These are phyloP conservation scores for Akanthomyces uredinophilus DNA, from an alignment of 2,329 filamentous ascomycete species.

Conservation along the genomic window DNA sequence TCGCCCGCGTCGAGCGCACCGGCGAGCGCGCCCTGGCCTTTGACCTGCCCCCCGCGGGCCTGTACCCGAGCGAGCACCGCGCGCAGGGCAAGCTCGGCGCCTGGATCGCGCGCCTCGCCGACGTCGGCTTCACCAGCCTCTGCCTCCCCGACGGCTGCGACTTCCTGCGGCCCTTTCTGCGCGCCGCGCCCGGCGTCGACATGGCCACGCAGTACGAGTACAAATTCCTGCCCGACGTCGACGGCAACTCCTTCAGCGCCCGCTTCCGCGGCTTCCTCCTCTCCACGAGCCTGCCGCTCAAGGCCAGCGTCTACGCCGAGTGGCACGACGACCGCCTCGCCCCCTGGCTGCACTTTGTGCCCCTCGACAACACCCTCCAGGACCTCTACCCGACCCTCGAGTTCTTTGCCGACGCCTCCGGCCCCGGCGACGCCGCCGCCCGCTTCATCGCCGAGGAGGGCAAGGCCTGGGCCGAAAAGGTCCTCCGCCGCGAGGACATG, in stretches of 20 bases:
- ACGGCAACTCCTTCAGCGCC: constrained; percentile 62
- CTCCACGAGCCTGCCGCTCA: constrained; percentile 62
- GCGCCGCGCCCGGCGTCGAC: constrained; percentile 27
- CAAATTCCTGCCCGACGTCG: constrained; percentile 66
- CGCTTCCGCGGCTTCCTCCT: constrained; percentile 60
- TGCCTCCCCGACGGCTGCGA: constrained; percentile 35
- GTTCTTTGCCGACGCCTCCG: constrained; percentile 54
- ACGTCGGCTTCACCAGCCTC: constrained; percentile 40
- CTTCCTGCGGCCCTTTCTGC: constrained; percentile 35
- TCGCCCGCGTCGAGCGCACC: constrained; percentile 41
- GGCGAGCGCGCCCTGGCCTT: constrained; percentile 41
- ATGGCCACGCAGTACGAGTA: constrained; percentile 47
- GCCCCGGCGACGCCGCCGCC: constrained; percentile 49
- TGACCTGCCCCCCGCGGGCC: constrained; percentile 36
- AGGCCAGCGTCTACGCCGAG: constrained; percentile 66
- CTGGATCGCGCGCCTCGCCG: constrained; percentile 36
- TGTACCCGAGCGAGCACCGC: constrained; percentile 39
- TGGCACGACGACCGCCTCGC: constrained; percentile 68
- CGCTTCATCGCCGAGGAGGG: constrained; percentile 54
- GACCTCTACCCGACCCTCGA: constrained; percentile 62
- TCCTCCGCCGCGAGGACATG: constrained; percentile 62
- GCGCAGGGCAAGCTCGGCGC: constrained; percentile 32
- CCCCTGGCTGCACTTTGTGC: constrained; percentile 69
- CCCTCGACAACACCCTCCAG: constrained; percentile 62
- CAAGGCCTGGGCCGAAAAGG: constrained; percentile 55